Base-by-base conservation (phyloP, 768 basidiomycete genomes). In the Leccinum variicolor region DNA sequence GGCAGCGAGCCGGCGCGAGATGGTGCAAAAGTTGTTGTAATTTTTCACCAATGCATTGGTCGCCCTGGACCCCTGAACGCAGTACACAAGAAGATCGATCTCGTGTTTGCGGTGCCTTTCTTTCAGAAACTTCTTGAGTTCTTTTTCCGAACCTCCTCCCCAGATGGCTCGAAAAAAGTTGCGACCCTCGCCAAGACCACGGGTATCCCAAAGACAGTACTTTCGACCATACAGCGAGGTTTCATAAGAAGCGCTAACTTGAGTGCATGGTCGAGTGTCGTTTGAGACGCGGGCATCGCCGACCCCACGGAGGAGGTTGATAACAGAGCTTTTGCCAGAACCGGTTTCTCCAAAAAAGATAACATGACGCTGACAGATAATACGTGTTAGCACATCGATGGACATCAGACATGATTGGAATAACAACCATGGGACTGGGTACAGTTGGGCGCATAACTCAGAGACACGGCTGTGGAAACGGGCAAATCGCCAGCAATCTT, bases 21-120 rank as follows among this genome's bases (percentile, higher is more conserved):
- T 68, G 17, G 69, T 58, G 23, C 70, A 68, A 60, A 77, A 73
- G 3, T 65, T 57, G 15, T 63, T 56, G 63, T 76, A 79, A 58
- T 76, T 74, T 47, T 66, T 66, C 28, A 61, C 54, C 10, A 62
- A 58, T 3, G 68, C 61, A 11, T 66, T 56, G 29, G 62, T 69
- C 34, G 74, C 70, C 54, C 77, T 68, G 4, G 75, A 67, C 6
- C 69, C 74, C 3, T 67, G 71, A 59, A 77, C 66, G 53, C 72
- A 72, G 56, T 67, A 78, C 2, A 79, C 68, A 11, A 80, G 73
- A 39, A 80, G 75, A 64, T 67, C 72, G 21, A 79, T 62, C 7
- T 77, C 75, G 1, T 51, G 59, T 17, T 17, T 54, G 11, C 19
- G n/a, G 17, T 67, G 60, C 6, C 65, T 63, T 50, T 67, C 58